These are phyloP conservation scores for Funneliformis geosporum DNA, from an alignment of 192 early-diverging fungal genomes.

Conservation along the genomic window DNA sequence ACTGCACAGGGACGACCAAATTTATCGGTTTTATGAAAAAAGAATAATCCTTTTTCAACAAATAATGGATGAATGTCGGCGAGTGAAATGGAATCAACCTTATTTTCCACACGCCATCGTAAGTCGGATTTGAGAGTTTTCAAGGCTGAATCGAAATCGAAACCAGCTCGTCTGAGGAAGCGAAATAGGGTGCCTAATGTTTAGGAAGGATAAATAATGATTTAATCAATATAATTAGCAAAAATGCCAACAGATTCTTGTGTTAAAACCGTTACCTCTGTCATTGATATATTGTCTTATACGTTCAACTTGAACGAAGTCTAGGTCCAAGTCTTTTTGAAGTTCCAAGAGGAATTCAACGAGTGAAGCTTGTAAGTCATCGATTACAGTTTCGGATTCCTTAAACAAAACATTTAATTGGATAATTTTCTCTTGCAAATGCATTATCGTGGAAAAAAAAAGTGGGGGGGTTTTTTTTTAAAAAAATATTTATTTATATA, in stretches of 20 bases:
- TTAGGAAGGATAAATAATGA: neutral
- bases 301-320: conserved; percentile 32
- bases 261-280: conserved; percentile 14
- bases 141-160: conserved; percentile 30
- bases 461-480: neutral
- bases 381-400: conserved; percentile 18
- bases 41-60: conserved; percentile 40
- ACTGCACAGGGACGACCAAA: conserved; percentile 42
- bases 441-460: conserved; percentile 14
- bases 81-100: conserved; percentile 31
- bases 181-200: conserved; percentile 49
- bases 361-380: conserved; percentile 16
- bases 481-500: conserved; percentile 3
- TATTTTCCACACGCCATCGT: conserved; percentile 41
- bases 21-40: conserved; percentile 44
- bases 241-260: neutral
- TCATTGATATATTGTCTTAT: conserved; percentile 26
- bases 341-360: conserved; percentile 6
- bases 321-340: conserved; percentile 8
- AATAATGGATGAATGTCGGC: conserved; percentile 31
- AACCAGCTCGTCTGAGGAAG: conserved; percentile 38
- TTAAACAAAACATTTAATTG: conserved; percentile 23
- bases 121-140: conserved; percentile 36
- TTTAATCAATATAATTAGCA: neutral
- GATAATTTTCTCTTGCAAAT: conserved; percentile 21